Conservation (phyloP, 495 filamentous ascomycete genomes). For the Xylaria curta region DNA sequence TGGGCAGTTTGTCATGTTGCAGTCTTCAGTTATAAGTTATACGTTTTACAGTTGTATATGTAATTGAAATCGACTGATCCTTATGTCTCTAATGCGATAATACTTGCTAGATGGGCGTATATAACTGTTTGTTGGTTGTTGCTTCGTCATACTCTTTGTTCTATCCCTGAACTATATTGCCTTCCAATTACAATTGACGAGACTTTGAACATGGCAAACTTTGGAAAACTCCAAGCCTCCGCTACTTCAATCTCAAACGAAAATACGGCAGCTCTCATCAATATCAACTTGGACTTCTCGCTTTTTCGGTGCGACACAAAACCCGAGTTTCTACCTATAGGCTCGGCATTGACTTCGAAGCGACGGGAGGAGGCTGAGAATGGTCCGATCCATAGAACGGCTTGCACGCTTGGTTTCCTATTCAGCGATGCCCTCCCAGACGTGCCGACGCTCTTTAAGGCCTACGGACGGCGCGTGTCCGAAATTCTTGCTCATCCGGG, state of each 20-base stretch:
- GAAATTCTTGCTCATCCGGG: conserved; percentile 31
- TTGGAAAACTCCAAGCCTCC: conserved; percentile 2
- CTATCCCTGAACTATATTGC: background rate
- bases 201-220: background rate
- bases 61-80: background rate
- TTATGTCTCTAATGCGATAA: background rate
- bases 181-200: background rate
- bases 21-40: background rate
- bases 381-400: conserved; percentile 40
- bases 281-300: conserved; percentile 46
- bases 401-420: conserved; percentile 41
- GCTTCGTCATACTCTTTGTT: background rate
- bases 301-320: conserved; percentile 42
- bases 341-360: conserved; percentile 28
- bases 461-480: conserved; percentile 37
- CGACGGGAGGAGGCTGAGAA: conserved; percentile 38
- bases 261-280: conserved; percentile 35
- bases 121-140: background rate
- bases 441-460: conserved; percentile 29
- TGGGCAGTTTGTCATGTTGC: background rate
- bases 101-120: background rate
- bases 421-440: conserved; percentile 34
- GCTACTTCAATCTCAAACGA: conserved; percentile 23
- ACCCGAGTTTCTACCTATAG: conserved; percentile 34
- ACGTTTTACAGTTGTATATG: background rate